Percentiles rank a stretch among this genome's conserved stretches.
Conservation (phyloP, 192 early-diverging fungal species). For the Coemansia sp. region DNA sequence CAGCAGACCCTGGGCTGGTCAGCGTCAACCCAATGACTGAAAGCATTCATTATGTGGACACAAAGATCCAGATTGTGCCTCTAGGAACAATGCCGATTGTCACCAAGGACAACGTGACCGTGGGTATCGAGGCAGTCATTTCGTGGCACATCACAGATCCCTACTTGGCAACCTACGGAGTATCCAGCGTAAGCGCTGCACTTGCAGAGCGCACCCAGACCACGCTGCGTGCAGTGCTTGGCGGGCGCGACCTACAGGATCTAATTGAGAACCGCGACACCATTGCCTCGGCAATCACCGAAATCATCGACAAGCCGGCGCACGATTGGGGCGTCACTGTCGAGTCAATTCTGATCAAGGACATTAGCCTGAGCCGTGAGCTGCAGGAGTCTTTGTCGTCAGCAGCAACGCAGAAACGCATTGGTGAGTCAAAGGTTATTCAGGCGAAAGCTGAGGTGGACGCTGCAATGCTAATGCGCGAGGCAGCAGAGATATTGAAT, state of each 20-base stretch:
- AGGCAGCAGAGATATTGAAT: constrained; percentile 90
- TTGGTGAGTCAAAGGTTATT: constrained; percentile 90
- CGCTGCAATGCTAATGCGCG: constrained; percentile 85
- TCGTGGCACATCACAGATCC: constrained; percentile 84
- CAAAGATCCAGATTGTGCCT: constrained; percentile 61
- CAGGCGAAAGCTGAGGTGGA: constrained; percentile 84
- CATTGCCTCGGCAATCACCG: constrained; percentile 81
- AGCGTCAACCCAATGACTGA: constrained; percentile 54
- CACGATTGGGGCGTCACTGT: constrained; percentile 76
- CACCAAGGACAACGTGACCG: constrained; percentile 89
- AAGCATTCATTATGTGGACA: constrained; percentile 50
- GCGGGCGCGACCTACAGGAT: constrained; percentile 80
- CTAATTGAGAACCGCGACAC: constrained; percentile 85
- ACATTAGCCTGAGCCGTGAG: constrained; percentile 70
- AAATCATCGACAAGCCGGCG: constrained; percentile 78
- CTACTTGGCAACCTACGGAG: constrained; percentile 75
- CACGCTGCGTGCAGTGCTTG: constrained; percentile 81
- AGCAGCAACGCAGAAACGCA: constrained; percentile 85
- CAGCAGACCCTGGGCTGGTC: constrained; percentile 59
- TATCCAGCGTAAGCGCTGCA: constrained; percentile 76
- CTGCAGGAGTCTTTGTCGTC: constrained; percentile 80
- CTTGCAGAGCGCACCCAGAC: constrained; percentile 88
- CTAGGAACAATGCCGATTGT: constrained; percentile 74
- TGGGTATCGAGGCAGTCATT: constrained; percentile 81
- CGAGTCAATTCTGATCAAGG: constrained; percentile 84